Percentiles rank a stretch among this genome's conserved stretches.
These are phyloP conservation scores for Hypoxylon rubiginosum DNA, from an alignment of 2,329 filamentous ascomycete genomes.

Conservation along the genomic window DNA sequence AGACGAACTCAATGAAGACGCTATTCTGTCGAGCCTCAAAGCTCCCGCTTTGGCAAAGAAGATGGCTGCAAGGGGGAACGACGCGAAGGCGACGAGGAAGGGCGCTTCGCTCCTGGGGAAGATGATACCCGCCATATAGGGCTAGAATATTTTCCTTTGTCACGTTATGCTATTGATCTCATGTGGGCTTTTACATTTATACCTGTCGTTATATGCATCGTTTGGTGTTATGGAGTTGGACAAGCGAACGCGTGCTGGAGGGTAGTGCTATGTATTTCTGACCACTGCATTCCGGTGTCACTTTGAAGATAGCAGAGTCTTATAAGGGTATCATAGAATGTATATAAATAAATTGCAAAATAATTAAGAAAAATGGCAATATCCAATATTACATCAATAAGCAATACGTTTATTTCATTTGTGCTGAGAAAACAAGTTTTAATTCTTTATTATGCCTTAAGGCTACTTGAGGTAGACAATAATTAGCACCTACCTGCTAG, in stretches of 20 bases:
- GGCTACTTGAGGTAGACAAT: too few relatives aligned
- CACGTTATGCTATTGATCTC: background rate
- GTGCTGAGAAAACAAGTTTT: background rate
- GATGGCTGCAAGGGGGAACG: conserved; percentile 1
- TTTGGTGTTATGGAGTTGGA: background rate
- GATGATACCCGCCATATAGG: conserved; percentile 21
- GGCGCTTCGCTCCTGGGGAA: conserved; percentile 26
- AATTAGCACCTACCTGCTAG: background rate
- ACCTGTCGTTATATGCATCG: background rate
- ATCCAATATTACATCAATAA: too few relatives aligned
- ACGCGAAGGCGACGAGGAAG: conserved; percentile 25
- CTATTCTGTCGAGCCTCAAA: background rate
- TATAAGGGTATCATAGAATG: background rate
- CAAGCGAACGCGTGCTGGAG: background rate
- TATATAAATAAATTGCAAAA: background rate
- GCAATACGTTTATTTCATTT: too few relatives aligned
- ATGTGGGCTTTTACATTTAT: background rate
- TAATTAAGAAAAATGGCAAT: background rate
- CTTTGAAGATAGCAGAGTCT: too few relatives aligned
- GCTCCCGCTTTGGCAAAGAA: background rate
- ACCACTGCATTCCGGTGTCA: background rate
- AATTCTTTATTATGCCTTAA: background rate
- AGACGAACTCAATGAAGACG: conserved; percentile 37
- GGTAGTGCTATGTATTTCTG: too few relatives aligned
- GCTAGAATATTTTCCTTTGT: conserved; percentile 1